A percentile compares a stretch with the other conserved stretches of the same genome.
Evolutionary conservation across 73 alveolate species (phyloP).

Genomic region (Symbiodinium natans): DNA sequence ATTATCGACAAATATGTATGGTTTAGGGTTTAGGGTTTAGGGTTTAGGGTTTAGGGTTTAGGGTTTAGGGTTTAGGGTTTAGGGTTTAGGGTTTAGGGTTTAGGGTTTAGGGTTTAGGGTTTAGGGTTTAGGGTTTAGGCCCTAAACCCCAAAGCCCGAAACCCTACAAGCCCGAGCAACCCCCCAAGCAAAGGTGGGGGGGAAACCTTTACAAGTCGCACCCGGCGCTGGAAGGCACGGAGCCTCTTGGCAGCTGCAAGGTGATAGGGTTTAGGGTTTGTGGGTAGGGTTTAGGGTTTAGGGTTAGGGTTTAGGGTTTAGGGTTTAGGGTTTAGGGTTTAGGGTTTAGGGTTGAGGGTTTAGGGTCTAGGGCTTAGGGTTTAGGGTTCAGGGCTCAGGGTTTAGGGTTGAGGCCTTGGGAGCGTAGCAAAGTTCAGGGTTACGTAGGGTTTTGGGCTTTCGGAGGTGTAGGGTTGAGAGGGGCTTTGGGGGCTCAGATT

Average conservation of each 20-base stretch:
- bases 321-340: not conserved
- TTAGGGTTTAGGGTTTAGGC: not conserved
- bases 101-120: not conserved
- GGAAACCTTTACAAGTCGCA: conserved; percentile 38
- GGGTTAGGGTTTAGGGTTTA: not conserved
- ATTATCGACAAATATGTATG: too few relatives aligned
- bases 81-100: not conserved
- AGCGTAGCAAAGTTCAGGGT: too few relatives aligned
- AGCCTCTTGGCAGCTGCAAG: not conserved
- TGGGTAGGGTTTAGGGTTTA: not conserved
- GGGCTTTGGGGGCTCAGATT: too few relatives aligned
- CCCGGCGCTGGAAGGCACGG: conserved; percentile 27
- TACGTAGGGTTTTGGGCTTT: too few relatives aligned
- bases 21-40: not conserved
- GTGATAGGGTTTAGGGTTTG: not conserved
- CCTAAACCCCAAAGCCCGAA: not conserved
- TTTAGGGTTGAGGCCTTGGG: too few relatives aligned
- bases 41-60: not conserved
- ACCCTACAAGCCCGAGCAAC: not conserved
- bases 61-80: not conserved
- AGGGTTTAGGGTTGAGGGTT: not conserved
- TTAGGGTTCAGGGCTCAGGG: not conserved
- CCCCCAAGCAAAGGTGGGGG: conserved; percentile 19
- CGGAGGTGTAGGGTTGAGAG: too few relatives aligned
- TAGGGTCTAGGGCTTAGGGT: not conserved